Conservation (phyloP, 208 protist species). For the Novymonas esmeraldas region DNA sequence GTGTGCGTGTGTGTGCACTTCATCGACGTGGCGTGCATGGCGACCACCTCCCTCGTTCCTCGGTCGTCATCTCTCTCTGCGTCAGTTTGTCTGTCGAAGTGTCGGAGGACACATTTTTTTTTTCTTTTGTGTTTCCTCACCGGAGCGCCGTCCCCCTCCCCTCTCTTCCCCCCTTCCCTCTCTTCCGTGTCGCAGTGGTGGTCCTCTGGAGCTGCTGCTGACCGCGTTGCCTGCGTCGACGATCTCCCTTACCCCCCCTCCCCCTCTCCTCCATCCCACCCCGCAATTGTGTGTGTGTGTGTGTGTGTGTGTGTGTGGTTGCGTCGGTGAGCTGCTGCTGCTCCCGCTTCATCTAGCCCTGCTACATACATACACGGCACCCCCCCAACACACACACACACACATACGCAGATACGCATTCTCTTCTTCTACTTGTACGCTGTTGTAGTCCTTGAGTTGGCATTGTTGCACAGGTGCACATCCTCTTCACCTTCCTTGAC, state of each 20-base stretch:
- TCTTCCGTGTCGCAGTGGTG: background rate
- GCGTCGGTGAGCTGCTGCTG: no score
- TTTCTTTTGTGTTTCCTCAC: background rate
- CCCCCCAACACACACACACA: no score
- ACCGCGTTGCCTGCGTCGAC: background rate
- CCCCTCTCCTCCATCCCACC: background rate
- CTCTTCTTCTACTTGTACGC: no score
- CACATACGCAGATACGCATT: background rate
- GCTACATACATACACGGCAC: no score
- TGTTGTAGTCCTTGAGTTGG: no score
- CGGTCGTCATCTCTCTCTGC: background rate
- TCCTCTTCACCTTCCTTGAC: background rate
- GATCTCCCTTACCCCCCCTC: background rate
- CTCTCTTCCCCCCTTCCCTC: no score
- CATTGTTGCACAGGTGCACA: no score
- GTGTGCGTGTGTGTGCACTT: background rate
- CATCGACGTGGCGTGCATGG: background rate
- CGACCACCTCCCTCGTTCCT: background rate
- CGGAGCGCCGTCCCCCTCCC: no score
- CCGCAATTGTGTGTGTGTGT: no score
- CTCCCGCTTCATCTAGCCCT: no score
- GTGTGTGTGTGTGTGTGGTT: no score
- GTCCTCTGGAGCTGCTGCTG: background rate
- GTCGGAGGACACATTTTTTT: background rate
- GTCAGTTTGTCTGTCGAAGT: no score